Evolutionary conservation across 345 rosid genomes (phyloP).

Genomic region (Zanthoxylum bungeanum): DNA sequence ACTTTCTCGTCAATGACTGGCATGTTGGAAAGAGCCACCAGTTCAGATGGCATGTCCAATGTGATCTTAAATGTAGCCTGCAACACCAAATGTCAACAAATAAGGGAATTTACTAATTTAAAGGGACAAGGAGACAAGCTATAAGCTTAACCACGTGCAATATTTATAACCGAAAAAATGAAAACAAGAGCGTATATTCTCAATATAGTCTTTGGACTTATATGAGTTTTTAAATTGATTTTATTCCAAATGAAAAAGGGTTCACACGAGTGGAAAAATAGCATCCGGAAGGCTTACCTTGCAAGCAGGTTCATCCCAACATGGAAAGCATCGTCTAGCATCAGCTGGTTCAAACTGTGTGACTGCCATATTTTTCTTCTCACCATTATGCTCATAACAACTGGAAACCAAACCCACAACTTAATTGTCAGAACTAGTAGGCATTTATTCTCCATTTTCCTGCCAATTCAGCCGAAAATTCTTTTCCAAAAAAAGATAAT

Average conservation of each 20-base stretch:
- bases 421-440: background rate
- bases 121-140: background rate
- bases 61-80: conserved; percentile 96
- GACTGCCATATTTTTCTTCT: conserved; percentile 96
- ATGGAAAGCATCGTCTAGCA: conserved; percentile 93
- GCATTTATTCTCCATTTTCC: background rate
- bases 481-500: too few species aligned
- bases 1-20: conserved; percentile 67
- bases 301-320: conserved; percentile 99
- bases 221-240: background rate
- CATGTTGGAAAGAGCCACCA: conserved; percentile 95
- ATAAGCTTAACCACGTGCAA: background rate
- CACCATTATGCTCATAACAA: conserved; percentile 71
- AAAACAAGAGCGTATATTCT: background rate
- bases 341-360: conserved; percentile 98
- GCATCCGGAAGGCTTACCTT: too few species aligned
- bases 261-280: background rate
- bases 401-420: conserved; percentile 31
- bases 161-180: background rate
- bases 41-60: conserved; percentile 72
- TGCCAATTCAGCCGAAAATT: too few species aligned
- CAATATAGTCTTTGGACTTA: background rate
- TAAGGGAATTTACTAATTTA: background rate
- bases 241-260: background rate
- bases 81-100: conserved; percentile 17